These are phyloP conservation scores for Pisolithus albus DNA, from an alignment of 768 basidiomycete genomes.

Conservation along the genomic window DNA sequence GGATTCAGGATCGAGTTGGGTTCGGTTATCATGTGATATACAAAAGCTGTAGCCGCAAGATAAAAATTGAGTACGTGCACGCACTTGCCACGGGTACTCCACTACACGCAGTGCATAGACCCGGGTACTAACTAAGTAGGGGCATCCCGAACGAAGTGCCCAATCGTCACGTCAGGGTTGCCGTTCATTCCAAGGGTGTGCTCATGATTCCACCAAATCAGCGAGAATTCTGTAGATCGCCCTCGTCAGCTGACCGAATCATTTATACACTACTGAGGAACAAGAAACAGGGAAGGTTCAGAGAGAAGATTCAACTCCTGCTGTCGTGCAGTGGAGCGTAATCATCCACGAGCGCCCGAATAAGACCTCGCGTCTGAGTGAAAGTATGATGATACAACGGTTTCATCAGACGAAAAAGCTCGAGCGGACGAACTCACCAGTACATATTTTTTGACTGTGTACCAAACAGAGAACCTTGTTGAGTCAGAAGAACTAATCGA, in stretches of 20 bases:
- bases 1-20: no score
- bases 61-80: no score
- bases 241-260: constrained; percentile 9
- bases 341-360: constrained; percentile 25
- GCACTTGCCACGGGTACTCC: no score
- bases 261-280: not conserved
- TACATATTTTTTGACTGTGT: not conserved
- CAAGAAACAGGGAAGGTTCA: constrained; percentile 12
- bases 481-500: no score
- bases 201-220: not conserved
- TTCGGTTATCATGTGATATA: no score
- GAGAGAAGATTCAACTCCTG: constrained; percentile 29
- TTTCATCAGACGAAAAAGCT: constrained; percentile 11
- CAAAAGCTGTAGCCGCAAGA: no score
- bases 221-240: not conserved
- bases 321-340: constrained; percentile 10
- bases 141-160: no score
- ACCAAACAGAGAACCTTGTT: no score
- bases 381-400: constrained; percentile 14
- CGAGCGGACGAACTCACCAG: not conserved
- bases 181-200: no score
- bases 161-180: no score
- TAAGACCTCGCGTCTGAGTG: constrained; percentile 21
- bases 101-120: no score
- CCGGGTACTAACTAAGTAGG: no score